Evolutionary conservation across 352 stramenopile genomes (phyloP), one percentile per base, ranked within the genome.

Genomic region (Pilasporangium apinafurcum): DNA sequence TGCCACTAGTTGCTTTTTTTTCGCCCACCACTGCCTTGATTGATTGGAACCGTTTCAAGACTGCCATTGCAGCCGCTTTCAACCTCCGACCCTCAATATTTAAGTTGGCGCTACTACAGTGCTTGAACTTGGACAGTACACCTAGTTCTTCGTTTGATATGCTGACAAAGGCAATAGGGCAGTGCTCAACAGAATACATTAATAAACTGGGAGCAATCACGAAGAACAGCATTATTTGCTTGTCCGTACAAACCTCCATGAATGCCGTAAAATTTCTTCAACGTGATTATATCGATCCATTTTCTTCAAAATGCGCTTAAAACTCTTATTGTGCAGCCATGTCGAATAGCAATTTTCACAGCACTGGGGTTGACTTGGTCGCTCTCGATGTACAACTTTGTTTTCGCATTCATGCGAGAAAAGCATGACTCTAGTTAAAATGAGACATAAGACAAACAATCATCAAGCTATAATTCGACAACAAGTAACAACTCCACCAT

Each of bases 331-430:
- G 38, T 72, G 48, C 26, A 74, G 35, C 72, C 72, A 85, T 8
- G 77, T 60, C 1, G 48, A 54, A 47, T 73, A 82, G 57, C 72
- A 83, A 16, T 62, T 66, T 17, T 69, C 48, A 45, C 72, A 85
- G 2, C 61, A 74, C 39, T 80, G 62, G 26, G 64, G 59, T 20
- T 74, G 69, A n/a, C 44, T 59, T 8, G 53, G 52, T 20, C 62
- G 61, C 34, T 73, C 58, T 27, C 72, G 72, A 41, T 64, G 69
- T 30, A 85, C 58, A 35, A 72, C 50, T 14, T 54, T 43, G 24
- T 85, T 85, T 49, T 83, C 67, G 34, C 72, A 85, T 35, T 85
- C 67, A 35, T 85, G 72, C n/a, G 69, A 77, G 37, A 73, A 85
- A 10, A 85, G 39, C 67, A 85, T 72, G 36, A 83, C 65, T 52